Conservation (phyloP, 1,139 yeast genomes). For the Lodderomyces beijingensis region DNA sequence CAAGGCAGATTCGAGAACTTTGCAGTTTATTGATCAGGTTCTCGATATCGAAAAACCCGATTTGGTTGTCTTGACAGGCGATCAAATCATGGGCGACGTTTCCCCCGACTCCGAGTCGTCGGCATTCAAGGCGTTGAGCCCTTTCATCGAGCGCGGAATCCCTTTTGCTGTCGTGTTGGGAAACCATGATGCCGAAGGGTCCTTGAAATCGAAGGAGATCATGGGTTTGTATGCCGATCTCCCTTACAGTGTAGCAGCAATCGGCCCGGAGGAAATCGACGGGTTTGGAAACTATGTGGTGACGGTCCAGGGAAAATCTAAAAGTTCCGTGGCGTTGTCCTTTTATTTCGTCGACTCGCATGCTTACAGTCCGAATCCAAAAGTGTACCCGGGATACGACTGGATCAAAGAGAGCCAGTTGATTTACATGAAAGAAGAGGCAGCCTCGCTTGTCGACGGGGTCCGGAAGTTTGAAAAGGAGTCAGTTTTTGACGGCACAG, state of each 20-base stretch:
- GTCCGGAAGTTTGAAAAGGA: conserved; percentile 22
- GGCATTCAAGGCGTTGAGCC: conserved; percentile 68
- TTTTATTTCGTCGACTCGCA: conserved; percentile 83
- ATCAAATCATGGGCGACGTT: conserved; percentile 68
- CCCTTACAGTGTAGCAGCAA: conserved; percentile 61
- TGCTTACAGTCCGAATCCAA: conserved; percentile 60
- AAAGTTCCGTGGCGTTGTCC: conserved; percentile 48
- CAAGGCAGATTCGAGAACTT: conserved; percentile 69
- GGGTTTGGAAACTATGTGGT: conserved; percentile 81
- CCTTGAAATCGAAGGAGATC: conserved; percentile 46
- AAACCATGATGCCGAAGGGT: conserved; percentile 77
- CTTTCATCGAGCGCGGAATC: conserved; percentile 58
- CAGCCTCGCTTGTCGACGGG: conserved; percentile 8
- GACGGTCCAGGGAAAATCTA: conserved; percentile 40
- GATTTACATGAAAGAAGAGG: conserved; percentile 47
- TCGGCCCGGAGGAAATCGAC: conserved; percentile 61
- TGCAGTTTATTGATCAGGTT: conserved; percentile 55
- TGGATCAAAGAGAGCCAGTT: conserved; percentile 77
- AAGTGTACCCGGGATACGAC: conserved; percentile 74
- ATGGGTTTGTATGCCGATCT: conserved; percentile 52
- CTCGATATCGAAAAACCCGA: conserved; percentile 75
- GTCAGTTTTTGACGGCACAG: neutral
- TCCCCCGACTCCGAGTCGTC: conserved; percentile 80
- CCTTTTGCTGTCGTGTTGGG: conserved; percentile 71
- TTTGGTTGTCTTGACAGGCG: conserved; percentile 81